Base-by-base conservation (phyloP, 1,284 basidiomycete species). In the Ceraceosorus guamensis region DNA sequence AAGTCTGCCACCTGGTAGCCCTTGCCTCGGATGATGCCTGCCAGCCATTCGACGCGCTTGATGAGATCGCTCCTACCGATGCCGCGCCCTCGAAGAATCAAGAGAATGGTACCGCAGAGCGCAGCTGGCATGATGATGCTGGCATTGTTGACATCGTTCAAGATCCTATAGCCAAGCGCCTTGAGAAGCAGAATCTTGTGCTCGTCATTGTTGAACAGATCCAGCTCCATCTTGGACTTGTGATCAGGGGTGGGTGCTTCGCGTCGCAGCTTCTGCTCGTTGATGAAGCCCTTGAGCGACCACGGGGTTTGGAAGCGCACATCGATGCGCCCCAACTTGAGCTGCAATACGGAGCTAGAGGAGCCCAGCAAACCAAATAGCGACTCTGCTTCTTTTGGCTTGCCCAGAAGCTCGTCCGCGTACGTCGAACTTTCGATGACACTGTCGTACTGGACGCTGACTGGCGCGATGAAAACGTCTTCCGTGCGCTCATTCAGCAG, bases 401-500 rank as follows among this genome's bases (percentile, higher is more conserved):
- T 76, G 32, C 77, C 77, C 1, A 78, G 68, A 18, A 78, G 65
- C 63, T 78, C 77, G 32, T 71, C 69, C 4, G 76, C 66, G 53
- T 77, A 78, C n/a, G 66, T 70, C 31, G 77, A 76, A 4, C 71
- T 70, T 55, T 78, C 77, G 50, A 78, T 76, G 30, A 78, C 76
- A 50, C 70, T 71, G 62, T 78, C 77, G 61, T 78, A 78, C 53
- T 78, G 77, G 13, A 78, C 59, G 39, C 68, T 73, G 54, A 78
- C 71, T 1, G 77, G 77, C 55, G 75, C 76, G 50, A 78, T 66
- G 64, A 68, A 76, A 5, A 77, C 71, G 48, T 78, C 77, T 6
- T 70, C 66, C 0, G 70, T 75, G 16, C 75, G 62, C 1, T 71
- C 69, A 13, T 64, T 58, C 39, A 71, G 60, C 33, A 71, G 48